A percentile compares a stretch with the other conserved stretches of the same genome.
Evolutionary conservation across 1,284 basidiomycete genomes (phyloP).

Genomic region (Austropuccinia psidii): DNA sequence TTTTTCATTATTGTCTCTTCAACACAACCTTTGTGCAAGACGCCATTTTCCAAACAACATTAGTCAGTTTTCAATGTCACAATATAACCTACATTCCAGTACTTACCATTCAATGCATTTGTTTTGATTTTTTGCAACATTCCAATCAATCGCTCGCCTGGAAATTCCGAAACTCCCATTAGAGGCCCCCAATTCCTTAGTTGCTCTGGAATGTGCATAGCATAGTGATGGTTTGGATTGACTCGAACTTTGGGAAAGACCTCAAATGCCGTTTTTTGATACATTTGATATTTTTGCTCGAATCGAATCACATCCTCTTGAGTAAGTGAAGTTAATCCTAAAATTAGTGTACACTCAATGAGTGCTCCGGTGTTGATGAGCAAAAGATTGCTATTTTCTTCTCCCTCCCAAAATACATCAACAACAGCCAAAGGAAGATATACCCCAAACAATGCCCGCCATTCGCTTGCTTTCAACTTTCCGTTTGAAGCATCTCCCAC

Average conservation of each 20-base stretch:
- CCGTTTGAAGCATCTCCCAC: not conserved
- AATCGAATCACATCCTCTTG: not conserved
- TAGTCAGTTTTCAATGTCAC: too few species aligned
- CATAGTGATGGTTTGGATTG: conserved; percentile 27
- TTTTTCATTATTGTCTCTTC: too few species aligned
- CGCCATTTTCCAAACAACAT: too few species aligned
- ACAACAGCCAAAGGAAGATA: not conserved
- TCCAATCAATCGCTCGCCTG: conserved; percentile 10
- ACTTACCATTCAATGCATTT: conserved; percentile 16
- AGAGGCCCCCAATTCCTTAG: conserved; percentile 11
- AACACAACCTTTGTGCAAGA: too few species aligned
- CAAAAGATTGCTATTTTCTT: not conserved
- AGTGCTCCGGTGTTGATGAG: not conserved
- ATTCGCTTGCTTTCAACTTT: not conserved
- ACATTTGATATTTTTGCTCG: not conserved
- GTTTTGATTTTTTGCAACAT: conserved; percentile 28
- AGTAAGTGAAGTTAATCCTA: not conserved
- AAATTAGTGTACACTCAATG: not conserved
- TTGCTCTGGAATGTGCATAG: conserved; percentile 20
- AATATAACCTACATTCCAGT: too few species aligned
- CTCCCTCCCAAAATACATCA: not conserved
- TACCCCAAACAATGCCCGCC: not conserved
- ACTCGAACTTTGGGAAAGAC: not conserved
- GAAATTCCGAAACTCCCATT: not conserved
- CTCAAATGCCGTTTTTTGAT: not conserved